phyloP scores from a whole-genome alignment of 352 stramenopile species.

The Pythium dissotocum region DNA sequence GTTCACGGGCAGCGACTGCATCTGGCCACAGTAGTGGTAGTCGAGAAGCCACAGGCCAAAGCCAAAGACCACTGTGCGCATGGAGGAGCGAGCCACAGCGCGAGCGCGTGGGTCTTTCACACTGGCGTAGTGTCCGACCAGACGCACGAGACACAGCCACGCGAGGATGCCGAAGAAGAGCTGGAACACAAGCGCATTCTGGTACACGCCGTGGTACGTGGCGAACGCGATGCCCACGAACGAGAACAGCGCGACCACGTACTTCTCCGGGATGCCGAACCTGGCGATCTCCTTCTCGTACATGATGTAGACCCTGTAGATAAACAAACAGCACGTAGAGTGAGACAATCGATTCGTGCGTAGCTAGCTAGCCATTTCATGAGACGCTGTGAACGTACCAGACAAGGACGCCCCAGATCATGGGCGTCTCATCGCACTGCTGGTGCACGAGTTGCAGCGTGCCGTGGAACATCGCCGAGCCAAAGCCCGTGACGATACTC shows the following conservation, averaged over 20 bases:
- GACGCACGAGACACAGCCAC: conserved; percentile 45
- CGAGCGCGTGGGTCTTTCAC: conserved; percentile 54
- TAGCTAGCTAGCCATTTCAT: too few relatives aligned
- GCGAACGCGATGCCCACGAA: conserved; percentile 66
- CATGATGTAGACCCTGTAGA: conserved; percentile 73
- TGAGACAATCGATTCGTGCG: not conserved
- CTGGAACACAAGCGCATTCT: conserved; percentile 79
- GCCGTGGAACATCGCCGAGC: conserved; percentile 84
- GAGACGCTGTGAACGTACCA: conserved; percentile 34
- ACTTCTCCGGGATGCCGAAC: conserved; percentile 41
- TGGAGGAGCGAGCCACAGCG: conserved; percentile 61
- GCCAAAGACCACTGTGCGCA: conserved; percentile 60
- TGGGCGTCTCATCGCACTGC: conserved; percentile 84
- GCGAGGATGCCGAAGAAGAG: conserved; percentile 70
- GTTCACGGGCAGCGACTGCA: conserved; percentile 65
- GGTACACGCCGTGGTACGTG: conserved; percentile 71
- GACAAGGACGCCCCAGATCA: conserved; percentile 80
- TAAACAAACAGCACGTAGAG: not conserved
- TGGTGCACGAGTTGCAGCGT: conserved; percentile 81
- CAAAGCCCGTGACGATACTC: conserved; percentile 80
- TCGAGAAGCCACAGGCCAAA: conserved; percentile 78
- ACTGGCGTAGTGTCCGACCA: conserved; percentile 64
- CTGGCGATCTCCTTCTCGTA: conserved; percentile 74
- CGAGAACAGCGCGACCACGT: conserved; percentile 51
- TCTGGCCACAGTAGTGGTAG: conserved; percentile 73